Percentiles rank a stretch among this genome's conserved stretches.
Conservation (phyloP, 2,329 filamentous ascomycete genomes). For the Geosmithia morbida region DNA sequence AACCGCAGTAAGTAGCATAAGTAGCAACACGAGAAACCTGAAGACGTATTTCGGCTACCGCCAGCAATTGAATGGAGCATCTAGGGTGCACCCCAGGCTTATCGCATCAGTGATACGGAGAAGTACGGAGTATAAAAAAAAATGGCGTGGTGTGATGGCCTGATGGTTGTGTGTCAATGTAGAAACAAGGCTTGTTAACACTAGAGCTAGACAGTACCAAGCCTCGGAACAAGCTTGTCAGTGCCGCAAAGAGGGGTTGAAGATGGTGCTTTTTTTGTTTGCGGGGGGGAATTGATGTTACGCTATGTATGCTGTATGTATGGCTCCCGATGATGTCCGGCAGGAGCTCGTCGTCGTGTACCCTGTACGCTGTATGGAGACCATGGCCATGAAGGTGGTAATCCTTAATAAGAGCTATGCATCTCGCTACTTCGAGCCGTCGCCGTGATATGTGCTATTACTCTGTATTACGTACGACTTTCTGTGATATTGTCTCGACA, state of each 20-base stretch:
- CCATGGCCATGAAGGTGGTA: not conserved
- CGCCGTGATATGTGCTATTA: not conserved
- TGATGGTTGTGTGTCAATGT: not conserved
- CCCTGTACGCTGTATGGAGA: not conserved
- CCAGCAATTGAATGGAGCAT: too few species aligned
- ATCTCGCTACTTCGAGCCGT: not conserved
- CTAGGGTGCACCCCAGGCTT: not conserved
- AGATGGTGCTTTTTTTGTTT: too few species aligned
- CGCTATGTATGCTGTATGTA: not conserved
- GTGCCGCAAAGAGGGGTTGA: not conserved
- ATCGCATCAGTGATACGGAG: not conserved
- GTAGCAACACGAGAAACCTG: too few species aligned
- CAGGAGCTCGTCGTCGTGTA: not conserved
- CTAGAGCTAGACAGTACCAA: not conserved
- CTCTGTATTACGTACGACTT: too few species aligned
- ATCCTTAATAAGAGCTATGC: not conserved
- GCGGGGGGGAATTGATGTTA: too few species aligned
- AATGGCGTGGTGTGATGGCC: not conserved
- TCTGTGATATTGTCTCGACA: too few species aligned
- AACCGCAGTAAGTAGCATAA: too few species aligned
- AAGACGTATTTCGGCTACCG: too few species aligned
- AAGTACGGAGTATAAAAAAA: not conserved
- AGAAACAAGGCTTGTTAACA: not conserved
- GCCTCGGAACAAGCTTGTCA: not conserved
- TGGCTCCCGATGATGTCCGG: not conserved